Evolutionary conservation across 345 rosid genomes (phyloP), one percentile per base, ranked within the genome.

Genomic region (Balakata baccata): DNA sequence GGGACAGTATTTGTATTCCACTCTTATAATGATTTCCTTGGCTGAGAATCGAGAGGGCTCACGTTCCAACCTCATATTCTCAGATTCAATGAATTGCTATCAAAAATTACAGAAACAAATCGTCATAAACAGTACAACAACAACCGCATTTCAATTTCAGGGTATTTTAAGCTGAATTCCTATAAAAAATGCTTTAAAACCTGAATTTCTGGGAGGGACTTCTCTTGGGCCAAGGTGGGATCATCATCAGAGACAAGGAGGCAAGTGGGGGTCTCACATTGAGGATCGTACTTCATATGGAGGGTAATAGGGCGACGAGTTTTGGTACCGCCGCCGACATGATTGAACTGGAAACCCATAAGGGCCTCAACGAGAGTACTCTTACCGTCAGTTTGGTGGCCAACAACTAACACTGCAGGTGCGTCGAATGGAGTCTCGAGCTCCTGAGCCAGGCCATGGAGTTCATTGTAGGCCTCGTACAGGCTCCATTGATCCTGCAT

Each of bases 301-400:
- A 93, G 98, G 62, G 96, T 91, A 47, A 91, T 93, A 74, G 97
- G 97, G 29, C 97, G 96, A 58, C 97, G 89, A 71, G 97, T 91
- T 81, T 93, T 93, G 71, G 97, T 93, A 14, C 97, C 98, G 29
- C 98, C 97, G 64, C 98, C 98, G 73, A 93, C 98, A 81, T 93
- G 98, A 84, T 93, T 93, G 80, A 93, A 93, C 78, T 93, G 98
- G 84, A 93, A 93, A 34, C 98, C 96, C 97, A 94, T 94, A 49
- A 94, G 94, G 18, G 97, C 98, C 78, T 94, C 98, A 14, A 91
- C 93, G 38, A 94, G 88, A 11, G 98, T 96, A 73, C 97, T 91
- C 81, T 94, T 91, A 3, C 97, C 98, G 57, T 93, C 97, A 0
- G 98, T 93, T 70, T 93, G 98, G 80, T 93, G 92, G 73, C 97